phyloP scores from a whole-genome alignment of 1,284 basidiomycete species.

The Gomphus bonarii region DNA sequence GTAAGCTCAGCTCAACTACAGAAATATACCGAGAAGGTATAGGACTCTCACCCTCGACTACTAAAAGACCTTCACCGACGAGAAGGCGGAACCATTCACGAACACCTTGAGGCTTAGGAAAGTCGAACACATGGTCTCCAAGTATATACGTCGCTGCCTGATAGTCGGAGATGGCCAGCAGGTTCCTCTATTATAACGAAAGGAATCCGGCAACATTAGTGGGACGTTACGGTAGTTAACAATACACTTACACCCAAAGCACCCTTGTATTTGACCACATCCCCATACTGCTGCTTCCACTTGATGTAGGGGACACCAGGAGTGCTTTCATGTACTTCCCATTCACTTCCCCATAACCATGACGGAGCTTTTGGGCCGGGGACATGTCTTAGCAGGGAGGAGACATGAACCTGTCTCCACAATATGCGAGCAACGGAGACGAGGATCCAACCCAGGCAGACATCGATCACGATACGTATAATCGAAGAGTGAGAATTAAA shows the following conservation, averaged over 20 bases:
- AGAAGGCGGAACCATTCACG: slow-evolving; percentile 49
- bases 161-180: slow-evolving; percentile 43
- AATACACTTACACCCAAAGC: slow-evolving; percentile 36
- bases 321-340: slow-evolving; percentile 34
- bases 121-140: slow-evolving; percentile 38
- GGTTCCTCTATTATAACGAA: slow-evolving; percentile 34
- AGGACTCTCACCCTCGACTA: slow-evolving; percentile 34
- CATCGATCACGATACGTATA: neutral
- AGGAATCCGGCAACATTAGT: neutral
- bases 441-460: neutral
- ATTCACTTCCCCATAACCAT: slow-evolving; percentile 46
- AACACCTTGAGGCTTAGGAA: slow-evolving; percentile 49
- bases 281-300: slow-evolving; percentile 43
- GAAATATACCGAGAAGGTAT: neutral
- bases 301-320: slow-evolving; percentile 39
- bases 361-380: slow-evolving; percentile 11
- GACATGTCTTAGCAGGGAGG: slow-evolving; percentile 8
- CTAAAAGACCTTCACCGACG: slow-evolving; percentile 50
- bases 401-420: neutral
- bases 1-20: neutral
- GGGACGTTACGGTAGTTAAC: neutral
- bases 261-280: slow-evolving; percentile 40
- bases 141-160: slow-evolving; percentile 43
- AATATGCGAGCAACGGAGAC: neutral
- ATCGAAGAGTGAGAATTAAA: neutral